Evolutionary conservation across 1,284 basidiomycete species (phyloP), one percentile per base, ranked within the genome.

Genomic region (Melanopsichium pennsylvanicum): DNA sequence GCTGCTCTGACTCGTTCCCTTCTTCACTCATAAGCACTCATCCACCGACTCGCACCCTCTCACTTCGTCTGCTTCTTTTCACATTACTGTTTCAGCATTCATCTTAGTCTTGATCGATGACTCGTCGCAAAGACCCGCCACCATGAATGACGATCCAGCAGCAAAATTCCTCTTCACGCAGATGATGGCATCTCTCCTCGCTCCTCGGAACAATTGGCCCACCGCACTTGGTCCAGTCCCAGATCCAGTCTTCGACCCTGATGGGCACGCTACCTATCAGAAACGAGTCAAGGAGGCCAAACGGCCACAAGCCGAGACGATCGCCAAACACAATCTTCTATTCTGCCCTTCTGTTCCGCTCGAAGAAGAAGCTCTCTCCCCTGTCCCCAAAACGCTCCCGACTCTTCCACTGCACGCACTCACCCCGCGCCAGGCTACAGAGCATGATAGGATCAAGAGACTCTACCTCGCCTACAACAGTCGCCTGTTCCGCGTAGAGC

Each of bases 381-480:
- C 56, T 3, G n/a, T 45, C 23, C 32, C 27, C 13, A 22, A 26
- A 11, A 19, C 15, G 0, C 21, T 46, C 4, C 34, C 59, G 0
- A 2, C 15, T 1, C 42, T 55, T 10, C 31, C 8, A 5, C 32
- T 55, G 2, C 5, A 22, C 13, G 41, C 59, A 5, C 31, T 63
- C 9, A 56, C 52, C 2, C 60, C 60, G 15, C 52, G 60, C 16
- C 52, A 63, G 26, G 47, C 43, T 0, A 51, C 43, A 5, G 43
- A 52, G 16, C 26, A 56, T 11, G 21, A 26, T 4, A 2, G n/a
- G 2, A 27, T 26, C 13, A 56, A 47, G 12, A 4, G 0, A 3
- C 39, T 41, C 19, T 63, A 26, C 13, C 7, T 44, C 8, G 4
- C 21, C n/a, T 21, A 63, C 43, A 37, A 52, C 26, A 32, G 48